These are phyloP conservation scores for Penicillium sp. DNA, from an alignment of 2,329 filamentous ascomycete species.

Conservation along the genomic window DNA sequence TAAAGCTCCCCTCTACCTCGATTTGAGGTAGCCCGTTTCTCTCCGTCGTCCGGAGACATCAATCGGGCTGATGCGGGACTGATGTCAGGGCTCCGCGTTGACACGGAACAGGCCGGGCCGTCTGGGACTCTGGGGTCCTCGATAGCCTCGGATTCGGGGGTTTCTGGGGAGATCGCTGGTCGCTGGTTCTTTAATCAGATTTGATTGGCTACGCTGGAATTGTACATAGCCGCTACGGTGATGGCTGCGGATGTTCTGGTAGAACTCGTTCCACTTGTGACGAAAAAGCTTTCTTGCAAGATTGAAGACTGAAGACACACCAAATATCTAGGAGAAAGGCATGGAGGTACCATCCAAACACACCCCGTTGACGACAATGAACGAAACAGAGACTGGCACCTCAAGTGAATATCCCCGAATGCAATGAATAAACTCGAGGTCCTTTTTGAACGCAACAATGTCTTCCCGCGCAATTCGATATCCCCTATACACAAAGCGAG, in stretches of 20 bases:
- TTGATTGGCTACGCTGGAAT: conserved; percentile 26
- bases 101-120: conserved; percentile 32
- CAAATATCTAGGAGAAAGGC: neutral
- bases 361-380: neutral
- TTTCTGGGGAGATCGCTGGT: conserved; percentile 25
- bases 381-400: conserved; percentile 3
- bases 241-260: neutral
- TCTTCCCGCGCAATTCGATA: conserved; percentile 9
- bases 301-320: neutral
- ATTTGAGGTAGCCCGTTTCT: conserved; percentile 5
- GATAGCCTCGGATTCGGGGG: conserved; percentile 31
- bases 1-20: conserved; percentile 1
- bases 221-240: conserved; percentile 22
- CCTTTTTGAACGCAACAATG: conserved; percentile 21
- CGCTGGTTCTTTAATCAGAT: neutral
- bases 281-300: neutral
- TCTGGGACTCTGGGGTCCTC: conserved; percentile 7
- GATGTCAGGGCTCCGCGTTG: conserved; percentile 37
- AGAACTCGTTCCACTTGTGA: neutral
- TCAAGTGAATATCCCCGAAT: conserved; percentile 9
- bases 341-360: neutral
- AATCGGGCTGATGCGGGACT: conserved; percentile 47
- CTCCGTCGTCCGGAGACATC: conserved; percentile 30
- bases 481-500: conserved; percentile 20
- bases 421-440: conserved; percentile 9